phyloP scores from a whole-genome alignment of 78 protist genomes.

The Capsaspora owczarzaki region DNA sequence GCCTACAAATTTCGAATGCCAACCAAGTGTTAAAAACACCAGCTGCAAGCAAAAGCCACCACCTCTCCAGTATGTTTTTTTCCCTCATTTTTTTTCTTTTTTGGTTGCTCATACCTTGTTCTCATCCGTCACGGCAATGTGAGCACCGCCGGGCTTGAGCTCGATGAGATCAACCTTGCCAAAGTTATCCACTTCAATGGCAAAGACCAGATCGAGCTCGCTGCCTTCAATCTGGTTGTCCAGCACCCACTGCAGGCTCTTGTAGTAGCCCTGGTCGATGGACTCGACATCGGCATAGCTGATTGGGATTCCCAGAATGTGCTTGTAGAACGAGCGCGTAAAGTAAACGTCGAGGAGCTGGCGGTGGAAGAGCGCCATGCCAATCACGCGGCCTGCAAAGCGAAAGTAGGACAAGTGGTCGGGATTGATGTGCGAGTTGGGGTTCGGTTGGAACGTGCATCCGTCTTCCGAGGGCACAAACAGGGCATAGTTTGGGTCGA shows the following conservation, averaged over 20 bases:
- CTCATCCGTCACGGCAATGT: slow-evolving; percentile 53
- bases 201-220: slow-evolving; percentile 34
- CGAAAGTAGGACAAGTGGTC: slow-evolving; percentile 61
- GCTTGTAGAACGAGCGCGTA: slow-evolving; percentile 84
- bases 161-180: slow-evolving; percentile 16
- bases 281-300: slow-evolving; percentile 39
- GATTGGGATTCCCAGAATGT: slow-evolving; percentile 72
- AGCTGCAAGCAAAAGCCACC: no score
- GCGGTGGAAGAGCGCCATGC: slow-evolving; percentile 60
- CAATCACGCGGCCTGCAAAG: slow-evolving; percentile 54
- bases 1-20: no score
- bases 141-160: slow-evolving; percentile 31
- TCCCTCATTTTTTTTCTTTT: no score
- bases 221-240: slow-evolving; percentile 27
- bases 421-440: slow-evolving; percentile 41
- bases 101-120: no score
- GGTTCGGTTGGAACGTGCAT: slow-evolving; percentile 34
- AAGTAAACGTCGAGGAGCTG: slow-evolving; percentile 74
- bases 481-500: slow-evolving; percentile 63
- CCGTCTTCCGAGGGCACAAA: slow-evolving; percentile 35
- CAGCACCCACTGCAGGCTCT: slow-evolving; percentile 21
- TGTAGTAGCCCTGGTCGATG: slow-evolving; percentile 43
- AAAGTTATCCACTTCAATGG: not conserved
- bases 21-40: no score
- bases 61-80: no score